Percentiles rank a stretch among this genome's conserved stretches.
Evolutionary conservation across 2,329 filamentous ascomycete genomes (phyloP).

Genomic region (Tolypocladium ovalisporum): DNA sequence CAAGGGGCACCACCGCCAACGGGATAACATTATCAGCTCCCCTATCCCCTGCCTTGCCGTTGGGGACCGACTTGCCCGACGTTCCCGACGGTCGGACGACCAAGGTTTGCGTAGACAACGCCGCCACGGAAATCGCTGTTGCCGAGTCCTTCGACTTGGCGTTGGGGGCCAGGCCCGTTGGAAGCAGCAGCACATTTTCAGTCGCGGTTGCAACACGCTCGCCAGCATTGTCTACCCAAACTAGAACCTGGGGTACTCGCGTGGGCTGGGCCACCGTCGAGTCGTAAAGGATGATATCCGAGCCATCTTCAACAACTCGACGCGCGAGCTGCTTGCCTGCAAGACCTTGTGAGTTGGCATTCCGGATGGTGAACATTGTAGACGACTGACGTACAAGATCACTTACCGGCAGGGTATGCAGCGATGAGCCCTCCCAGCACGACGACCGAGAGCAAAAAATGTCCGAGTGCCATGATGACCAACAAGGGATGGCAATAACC

Average conservation of each 20-base stretch:
- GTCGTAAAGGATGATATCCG: slow-evolving; percentile 23
- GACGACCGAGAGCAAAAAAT: slow-evolving; percentile 12
- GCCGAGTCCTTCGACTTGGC: slow-evolving; percentile 1
- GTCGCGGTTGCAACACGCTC: slow-evolving; percentile 34
- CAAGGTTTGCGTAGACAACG: slow-evolving; percentile 1
- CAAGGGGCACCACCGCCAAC: not conserved
- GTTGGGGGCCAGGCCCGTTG: slow-evolving; percentile 3
- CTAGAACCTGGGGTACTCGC: slow-evolving; percentile 35
- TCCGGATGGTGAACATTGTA: not conserved
- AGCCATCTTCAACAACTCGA: not conserved
- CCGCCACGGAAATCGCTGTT: not conserved
- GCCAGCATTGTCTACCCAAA: slow-evolving; percentile 50
- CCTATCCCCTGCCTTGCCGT: not conserved
- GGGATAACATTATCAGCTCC: not conserved
- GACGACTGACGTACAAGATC: not conserved
- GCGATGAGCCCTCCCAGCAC: slow-evolving; percentile 10
- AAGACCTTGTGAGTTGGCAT: not conserved
- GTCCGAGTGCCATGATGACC: slow-evolving; percentile 10
- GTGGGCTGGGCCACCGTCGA: slow-evolving; percentile 25
- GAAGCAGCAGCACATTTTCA: slow-evolving; percentile 18
- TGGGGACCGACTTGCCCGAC: not conserved
- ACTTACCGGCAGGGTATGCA: slow-evolving; percentile 14
- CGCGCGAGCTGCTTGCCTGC: not conserved
- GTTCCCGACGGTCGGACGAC: not conserved
- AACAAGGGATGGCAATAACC: not conserved